Evolutionary conservation across 768 basidiomycete species (phyloP), one percentile per base, ranked within the genome.

Genomic region (Megacollybia marginata): DNA sequence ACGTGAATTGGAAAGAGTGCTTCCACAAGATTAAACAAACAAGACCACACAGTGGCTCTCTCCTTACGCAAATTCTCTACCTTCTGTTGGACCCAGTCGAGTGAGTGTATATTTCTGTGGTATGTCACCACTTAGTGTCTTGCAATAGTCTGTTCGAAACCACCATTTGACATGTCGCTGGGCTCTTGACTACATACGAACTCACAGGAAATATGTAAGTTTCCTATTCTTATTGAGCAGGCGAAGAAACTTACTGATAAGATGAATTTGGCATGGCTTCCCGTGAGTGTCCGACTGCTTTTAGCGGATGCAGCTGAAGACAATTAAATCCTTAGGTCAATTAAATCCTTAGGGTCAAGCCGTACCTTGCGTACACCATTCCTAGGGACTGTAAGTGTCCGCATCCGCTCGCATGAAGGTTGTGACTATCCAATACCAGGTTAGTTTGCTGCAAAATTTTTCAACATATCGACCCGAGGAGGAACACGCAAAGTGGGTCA

Each of bases 111-210:
- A 2, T 28, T 28, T 6, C 15, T 42, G 19, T 28, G 40, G 33
- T 42, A 19, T 38, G 3, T 2, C 9, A 10, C 15, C 23, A 15
- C 4, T 38, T 12, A 31, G 33, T 46, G 9, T 11, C 42, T 12
- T 46, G 16, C 23, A 23, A 23, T 36, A 85, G 83, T 52, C 67
- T 88, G 4, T 88, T 89, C 56, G 87, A 89, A 63, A 84, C 83
- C 1, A 86, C 82, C 0, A 89, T 89, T 56, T 83, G 87, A 40
- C 83, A 80, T 46, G 57, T 89, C 2, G 87, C 76, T 7, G 84
- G 84, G 2, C 65, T 86, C 10, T 58, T 89, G 38, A 82, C 78
- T 48, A 76, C 85, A 5, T 88, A 79, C 53, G 84, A 88, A 54
- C 76, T 88, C 46, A 85, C 79, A 51, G 75, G 75, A 7, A 50